Percentiles rank a stretch among this genome's conserved stretches.
These are phyloP conservation scores for Lunularia cruciata DNA, from an alignment of 225 moss, liverwort and hornwort species.

Conservation along the genomic window DNA sequence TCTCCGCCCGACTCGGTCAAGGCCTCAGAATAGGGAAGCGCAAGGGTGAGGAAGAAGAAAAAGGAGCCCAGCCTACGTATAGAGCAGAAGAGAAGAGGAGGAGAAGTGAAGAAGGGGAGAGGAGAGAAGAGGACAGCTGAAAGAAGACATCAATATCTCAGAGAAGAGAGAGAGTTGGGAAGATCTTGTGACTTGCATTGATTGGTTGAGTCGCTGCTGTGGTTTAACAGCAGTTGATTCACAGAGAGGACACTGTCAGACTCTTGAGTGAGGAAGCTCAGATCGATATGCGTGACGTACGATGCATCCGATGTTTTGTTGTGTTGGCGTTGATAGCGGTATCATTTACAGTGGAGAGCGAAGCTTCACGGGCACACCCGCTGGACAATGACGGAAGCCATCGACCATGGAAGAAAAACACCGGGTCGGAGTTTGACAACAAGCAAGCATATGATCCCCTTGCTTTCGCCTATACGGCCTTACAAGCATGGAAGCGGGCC, in stretches of 20 bases:
- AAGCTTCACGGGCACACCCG: slow-evolving; percentile 15
- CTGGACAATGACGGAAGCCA: not conserved
- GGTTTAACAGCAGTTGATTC: not conserved
- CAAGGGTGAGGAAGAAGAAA: slow-evolving; percentile 6
- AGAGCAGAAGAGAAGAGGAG: slow-evolving; percentile 11
- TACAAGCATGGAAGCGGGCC: slow-evolving; percentile 49
- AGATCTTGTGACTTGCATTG: not conserved
- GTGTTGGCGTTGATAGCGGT: slow-evolving; percentile 25
- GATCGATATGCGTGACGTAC: slow-evolving; percentile 35
- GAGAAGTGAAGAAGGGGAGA: no score
- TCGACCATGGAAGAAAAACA: not conserved
- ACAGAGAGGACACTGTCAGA: no score
- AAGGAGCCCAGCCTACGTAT: no score
- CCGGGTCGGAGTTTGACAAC: no score
- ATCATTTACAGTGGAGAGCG: slow-evolving; percentile 5
- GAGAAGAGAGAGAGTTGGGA: not conserved
- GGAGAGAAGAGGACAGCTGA: not conserved
- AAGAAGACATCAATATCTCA: no score
- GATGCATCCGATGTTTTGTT: slow-evolving; percentile 13
- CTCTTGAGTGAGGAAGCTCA: not conserved
- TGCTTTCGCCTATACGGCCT: slow-evolving; percentile 27
- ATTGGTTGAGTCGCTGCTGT: not conserved
- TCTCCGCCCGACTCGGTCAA: not conserved
- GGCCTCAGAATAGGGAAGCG: not conserved
- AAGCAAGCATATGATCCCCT: slow-evolving; percentile 24